Conservation (phyloP, 1,284 basidiomycete species). For the Acaromyces ingoldii region DNA sequence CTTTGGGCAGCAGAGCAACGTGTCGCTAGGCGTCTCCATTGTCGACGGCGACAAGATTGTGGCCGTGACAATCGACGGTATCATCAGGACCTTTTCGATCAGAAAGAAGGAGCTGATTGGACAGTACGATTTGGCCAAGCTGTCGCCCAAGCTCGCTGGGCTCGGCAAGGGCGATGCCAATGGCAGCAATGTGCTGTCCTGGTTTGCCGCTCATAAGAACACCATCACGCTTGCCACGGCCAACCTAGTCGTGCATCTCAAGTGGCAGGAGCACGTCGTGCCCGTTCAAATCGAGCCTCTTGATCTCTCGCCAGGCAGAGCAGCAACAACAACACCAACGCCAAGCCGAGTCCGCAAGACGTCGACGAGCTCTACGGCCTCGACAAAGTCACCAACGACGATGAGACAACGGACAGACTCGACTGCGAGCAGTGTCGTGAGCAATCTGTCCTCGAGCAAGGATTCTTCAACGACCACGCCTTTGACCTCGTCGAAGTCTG, state of each 20-base stretch:
- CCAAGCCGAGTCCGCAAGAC: slow-evolving; percentile 12
- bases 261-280: slow-evolving; percentile 69
- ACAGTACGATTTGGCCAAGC: slow-evolving; percentile 76
- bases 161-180: too few species aligned
- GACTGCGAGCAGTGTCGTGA: too few species aligned
- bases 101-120: slow-evolving; percentile 80
- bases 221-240: slow-evolving; percentile 89
- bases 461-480: too few species aligned
- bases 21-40: slow-evolving; percentile 82
- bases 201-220: slow-evolving; percentile 83
- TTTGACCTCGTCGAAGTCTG: too few species aligned
- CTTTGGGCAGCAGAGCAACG: slow-evolving; percentile 87
- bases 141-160: slow-evolving; percentile 55
- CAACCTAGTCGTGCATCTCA: slow-evolving; percentile 75
- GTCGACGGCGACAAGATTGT: slow-evolving; percentile 66
- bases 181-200: slow-evolving; percentile 13
- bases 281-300: slow-evolving; percentile 20
- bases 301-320: neutral
- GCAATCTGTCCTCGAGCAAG: too few species aligned
- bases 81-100: slow-evolving; percentile 83
- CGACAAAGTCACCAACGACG: too few species aligned
- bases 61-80: slow-evolving; percentile 83
- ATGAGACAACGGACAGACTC: too few species aligned
- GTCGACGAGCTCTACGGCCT: too few species aligned
- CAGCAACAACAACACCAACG: slow-evolving; percentile 2